These are phyloP conservation scores for Penicillium canariense DNA, from an alignment of 495 filamentous ascomycete genomes.

Conservation along the genomic window DNA sequence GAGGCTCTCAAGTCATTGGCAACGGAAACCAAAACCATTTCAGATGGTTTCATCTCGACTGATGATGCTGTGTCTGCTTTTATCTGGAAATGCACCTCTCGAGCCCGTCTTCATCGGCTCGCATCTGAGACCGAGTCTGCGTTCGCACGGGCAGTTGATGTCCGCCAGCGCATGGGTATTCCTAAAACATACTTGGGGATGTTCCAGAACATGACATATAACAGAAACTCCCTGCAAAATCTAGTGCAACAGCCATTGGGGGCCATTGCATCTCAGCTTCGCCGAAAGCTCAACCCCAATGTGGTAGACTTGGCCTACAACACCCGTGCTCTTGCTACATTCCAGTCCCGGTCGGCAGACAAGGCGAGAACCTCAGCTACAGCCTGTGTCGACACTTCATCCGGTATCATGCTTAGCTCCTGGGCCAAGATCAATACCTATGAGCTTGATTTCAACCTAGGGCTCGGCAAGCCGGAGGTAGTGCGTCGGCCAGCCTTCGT, in stretches of 20 bases:
- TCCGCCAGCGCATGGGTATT: constrained; percentile 43
- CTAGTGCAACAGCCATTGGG: constrained; percentile 38
- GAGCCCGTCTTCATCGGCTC: constrained; percentile 42
- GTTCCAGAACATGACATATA: constrained; percentile 41
- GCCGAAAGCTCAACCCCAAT: constrained; percentile 39
- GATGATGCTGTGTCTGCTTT: constrained; percentile 56
- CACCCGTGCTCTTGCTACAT: constrained; percentile 44
- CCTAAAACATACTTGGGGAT: constrained; percentile 45
- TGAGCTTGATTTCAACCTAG: constrained; percentile 47
- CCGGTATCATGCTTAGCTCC: constrained; percentile 52
- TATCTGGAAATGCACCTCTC: constrained; percentile 50
- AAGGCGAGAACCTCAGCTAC: constrained; percentile 29
- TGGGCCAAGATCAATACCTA: constrained; percentile 51
- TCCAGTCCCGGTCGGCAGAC: constrained; percentile 31
- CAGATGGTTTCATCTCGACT: constrained; percentile 40
- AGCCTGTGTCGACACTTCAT: constrained; percentile 27
- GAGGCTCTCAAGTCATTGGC: constrained; percentile 41
- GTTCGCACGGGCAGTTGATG: constrained; percentile 53
- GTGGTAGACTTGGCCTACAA: constrained; percentile 31
- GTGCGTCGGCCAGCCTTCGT: constrained; percentile 50
- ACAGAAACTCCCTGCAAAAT: constrained; percentile 28
- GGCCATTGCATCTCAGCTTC: constrained; percentile 41
- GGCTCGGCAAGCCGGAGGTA: constrained; percentile 46
- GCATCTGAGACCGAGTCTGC: constrained; percentile 24
- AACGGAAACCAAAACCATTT: constrained; percentile 21